Conservation (phyloP, 2,329 filamentous ascomycete species). For the Ophiosphaerella herpotricha region DNA sequence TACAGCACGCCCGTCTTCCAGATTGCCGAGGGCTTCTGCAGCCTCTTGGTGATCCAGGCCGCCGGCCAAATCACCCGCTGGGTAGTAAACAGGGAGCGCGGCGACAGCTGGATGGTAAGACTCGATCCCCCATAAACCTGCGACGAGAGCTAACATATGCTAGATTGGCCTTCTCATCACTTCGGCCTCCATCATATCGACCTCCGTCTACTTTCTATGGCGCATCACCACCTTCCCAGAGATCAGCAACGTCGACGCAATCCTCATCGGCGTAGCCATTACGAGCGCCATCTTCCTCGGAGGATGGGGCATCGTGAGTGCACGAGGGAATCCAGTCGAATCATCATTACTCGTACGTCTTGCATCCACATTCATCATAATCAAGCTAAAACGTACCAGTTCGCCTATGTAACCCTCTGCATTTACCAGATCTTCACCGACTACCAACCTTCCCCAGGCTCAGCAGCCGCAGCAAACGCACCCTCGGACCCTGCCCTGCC, state of each 20-base stretch:
- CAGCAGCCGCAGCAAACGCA: conserved; percentile 58
- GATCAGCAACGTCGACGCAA: conserved; percentile 89
- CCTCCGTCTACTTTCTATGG: conserved; percentile 95
- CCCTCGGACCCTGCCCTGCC: conserved; percentile 83
- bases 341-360: conserved; percentile 73
- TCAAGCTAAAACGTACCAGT: conserved; percentile 49
- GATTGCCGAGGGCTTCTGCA: conserved; percentile 94
- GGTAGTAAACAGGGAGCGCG: conserved; percentile 89
- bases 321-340: conserved; percentile 92
- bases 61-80: conserved; percentile 92
- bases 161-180: conserved; percentile 86
- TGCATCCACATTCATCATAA: not conserved
- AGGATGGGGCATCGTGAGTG: conserved; percentile 91
- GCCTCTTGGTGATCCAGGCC: conserved; percentile 90
- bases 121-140: not conserved
- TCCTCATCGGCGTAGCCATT: conserved; percentile 88
- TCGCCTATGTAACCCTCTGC: conserved; percentile 97
- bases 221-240: conserved; percentile 91
- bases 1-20: conserved; percentile 96
- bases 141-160: conserved; percentile 40
- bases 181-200: conserved; percentile 89
- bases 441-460: conserved; percentile 76
- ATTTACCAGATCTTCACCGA: conserved; percentile 99
- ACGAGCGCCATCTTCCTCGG: conserved; percentile 92
- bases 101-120: conserved; percentile 94